These are phyloP conservation scores for Sporothrix brasiliensis DNA, from an alignment of 2,329 filamentous ascomycete genomes.

Conservation along the genomic window DNA sequence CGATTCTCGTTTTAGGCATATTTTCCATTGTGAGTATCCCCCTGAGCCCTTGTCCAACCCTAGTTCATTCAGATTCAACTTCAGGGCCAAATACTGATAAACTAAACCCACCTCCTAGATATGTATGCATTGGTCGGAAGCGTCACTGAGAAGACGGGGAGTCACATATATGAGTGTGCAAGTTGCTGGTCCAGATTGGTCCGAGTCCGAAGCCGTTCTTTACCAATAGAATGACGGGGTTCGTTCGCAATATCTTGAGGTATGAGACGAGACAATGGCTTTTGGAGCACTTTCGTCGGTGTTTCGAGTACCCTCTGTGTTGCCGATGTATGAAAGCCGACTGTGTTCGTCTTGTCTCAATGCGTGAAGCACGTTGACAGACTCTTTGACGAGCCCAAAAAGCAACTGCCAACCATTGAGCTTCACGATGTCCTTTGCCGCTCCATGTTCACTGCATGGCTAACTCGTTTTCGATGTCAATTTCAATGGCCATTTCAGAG, in stretches of 20 bases:
- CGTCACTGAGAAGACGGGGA: conserved; percentile 40
- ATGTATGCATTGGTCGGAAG: conserved; percentile 66
- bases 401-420: background rate
- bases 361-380: background rate
- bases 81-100: background rate
- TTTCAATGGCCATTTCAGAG: background rate
- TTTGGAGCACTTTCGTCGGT: background rate
- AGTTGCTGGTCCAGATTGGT: background rate
- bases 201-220: background rate
- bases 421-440: background rate
- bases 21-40: conserved; percentile 57
- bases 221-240: background rate
- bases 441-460: background rate
- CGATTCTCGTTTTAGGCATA: conserved; percentile 53
- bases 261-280: background rate
- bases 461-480: background rate
- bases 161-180: background rate
- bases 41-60: no score
- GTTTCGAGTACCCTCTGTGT: background rate
- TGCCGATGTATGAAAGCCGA: background rate
- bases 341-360: background rate
- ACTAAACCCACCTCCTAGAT: conserved; percentile 46
- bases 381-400: background rate
- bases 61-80: background rate
- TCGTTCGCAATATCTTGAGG: background rate